A percentile compares a stretch with the other conserved stretches of the same genome.
Evolutionary conservation across 2,329 filamentous ascomycete genomes (phyloP).

Genomic region (Fusarium succisae): DNA sequence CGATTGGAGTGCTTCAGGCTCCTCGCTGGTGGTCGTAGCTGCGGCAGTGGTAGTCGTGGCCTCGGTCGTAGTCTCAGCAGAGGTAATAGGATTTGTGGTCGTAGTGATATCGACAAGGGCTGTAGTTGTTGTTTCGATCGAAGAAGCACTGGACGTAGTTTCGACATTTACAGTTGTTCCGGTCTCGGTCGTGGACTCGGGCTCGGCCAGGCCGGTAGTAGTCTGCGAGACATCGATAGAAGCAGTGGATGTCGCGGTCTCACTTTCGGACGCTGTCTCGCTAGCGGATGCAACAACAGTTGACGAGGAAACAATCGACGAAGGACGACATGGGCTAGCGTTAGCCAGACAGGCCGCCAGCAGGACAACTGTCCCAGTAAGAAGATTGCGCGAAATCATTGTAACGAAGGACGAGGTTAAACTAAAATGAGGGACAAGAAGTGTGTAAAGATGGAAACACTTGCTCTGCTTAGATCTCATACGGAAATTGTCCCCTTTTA

Average conservation of each 20-base stretch:
- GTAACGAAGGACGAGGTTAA: not conserved
- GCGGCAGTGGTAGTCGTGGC: not conserved
- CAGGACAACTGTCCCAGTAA: not conserved
- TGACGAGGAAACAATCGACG: accelerated
- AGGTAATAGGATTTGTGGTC: accelerated
- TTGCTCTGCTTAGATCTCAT: not conserved
- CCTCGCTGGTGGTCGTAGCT: not conserved
- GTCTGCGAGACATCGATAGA: not conserved
- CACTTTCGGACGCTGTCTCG: not conserved
- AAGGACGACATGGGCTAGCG: not conserved
- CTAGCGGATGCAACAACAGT: not conserved
- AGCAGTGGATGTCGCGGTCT: not conserved
- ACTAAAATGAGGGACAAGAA: not conserved
- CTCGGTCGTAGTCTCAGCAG: not conserved
- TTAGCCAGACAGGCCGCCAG: not conserved
- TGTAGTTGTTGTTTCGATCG: not conserved
- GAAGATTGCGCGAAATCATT: not conserved
- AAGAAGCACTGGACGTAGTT: not conserved
- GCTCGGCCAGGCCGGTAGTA: not conserved
- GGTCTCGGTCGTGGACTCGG: too few relatives aligned
- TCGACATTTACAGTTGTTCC: not conserved
- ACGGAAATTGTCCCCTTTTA: not conserved
- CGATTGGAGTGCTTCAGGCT: accelerated
- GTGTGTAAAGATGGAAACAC: too few relatives aligned
- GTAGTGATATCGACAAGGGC: not conserved